These are phyloP conservation scores for Septoria linicola DNA, from an alignment of 2,329 filamentous ascomycete species.

Conservation along the genomic window DNA sequence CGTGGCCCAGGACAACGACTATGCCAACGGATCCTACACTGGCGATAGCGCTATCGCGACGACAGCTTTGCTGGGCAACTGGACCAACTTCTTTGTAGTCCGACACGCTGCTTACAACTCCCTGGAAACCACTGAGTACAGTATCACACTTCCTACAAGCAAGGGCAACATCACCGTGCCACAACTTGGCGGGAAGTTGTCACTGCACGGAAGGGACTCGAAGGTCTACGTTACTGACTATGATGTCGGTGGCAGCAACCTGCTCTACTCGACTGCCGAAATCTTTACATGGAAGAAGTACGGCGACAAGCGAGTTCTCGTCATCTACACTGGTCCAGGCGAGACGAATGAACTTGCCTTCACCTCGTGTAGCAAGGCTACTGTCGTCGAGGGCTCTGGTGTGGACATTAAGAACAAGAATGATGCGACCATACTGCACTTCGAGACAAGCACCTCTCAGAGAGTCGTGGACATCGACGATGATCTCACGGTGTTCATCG, in stretches of 20 bases:
- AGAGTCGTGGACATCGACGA: slow-evolving; percentile 53
- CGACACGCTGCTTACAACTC: slow-evolving; percentile 64
- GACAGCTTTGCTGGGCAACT: slow-evolving; percentile 60
- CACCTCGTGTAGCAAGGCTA: slow-evolving; percentile 36
- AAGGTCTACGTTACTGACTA: slow-evolving; percentile 69
- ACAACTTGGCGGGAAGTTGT: slow-evolving; percentile 57
- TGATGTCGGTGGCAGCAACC: slow-evolving; percentile 55
- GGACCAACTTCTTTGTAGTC: slow-evolving; percentile 63
- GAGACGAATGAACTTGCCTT: slow-evolving; percentile 65
- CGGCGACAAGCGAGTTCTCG: slow-evolving; percentile 56
- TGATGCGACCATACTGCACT: slow-evolving; percentile 53
- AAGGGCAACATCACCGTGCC: slow-evolving; percentile 58
- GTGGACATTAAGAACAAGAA: slow-evolving; percentile 40
- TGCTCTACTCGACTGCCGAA: slow-evolving; percentile 69
- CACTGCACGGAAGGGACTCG: slow-evolving; percentile 63
- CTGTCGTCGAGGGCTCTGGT: slow-evolving; percentile 45
- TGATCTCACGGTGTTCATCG: slow-evolving; percentile 56
- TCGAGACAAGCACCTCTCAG: slow-evolving; percentile 55
- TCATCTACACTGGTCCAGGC: slow-evolving; percentile 63
- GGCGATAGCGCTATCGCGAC: slow-evolving; percentile 54
- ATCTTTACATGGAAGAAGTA: slow-evolving; percentile 68
- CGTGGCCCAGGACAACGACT: slow-evolving; percentile 50
- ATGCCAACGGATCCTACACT: slow-evolving; percentile 53
- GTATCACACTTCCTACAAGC: slow-evolving; percentile 61
- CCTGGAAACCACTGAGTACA: slow-evolving; percentile 59